Base-by-base conservation (phyloP, 2,329 filamentous ascomycete species). In the Macrophomina tecta region DNA sequence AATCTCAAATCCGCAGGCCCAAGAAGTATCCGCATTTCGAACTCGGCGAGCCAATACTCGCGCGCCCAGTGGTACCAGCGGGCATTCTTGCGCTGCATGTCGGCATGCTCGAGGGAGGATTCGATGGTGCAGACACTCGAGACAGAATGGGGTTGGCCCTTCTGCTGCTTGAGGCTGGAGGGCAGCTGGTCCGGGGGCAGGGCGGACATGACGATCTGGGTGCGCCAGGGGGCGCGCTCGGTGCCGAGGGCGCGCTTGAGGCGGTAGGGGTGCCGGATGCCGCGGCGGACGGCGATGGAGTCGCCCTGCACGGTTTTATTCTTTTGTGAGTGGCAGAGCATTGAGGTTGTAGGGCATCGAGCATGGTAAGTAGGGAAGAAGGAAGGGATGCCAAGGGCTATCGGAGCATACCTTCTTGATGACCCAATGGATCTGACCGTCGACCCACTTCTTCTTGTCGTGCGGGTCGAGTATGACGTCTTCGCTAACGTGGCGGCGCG, bases 1-100 rank as follows among this genome's bases (percentile, higher is more conserved):
- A 73, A 72, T 2, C 30, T 30, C 23, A 72, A 36, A 48, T 72
- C 70, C 4, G 69, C 71, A 5, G 71, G 67, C 9, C 71, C 71
- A 32, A 73, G 66, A n/a, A 72, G 38, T 4, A 72, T 69, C 5
- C 66, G 51, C 12, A 73, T 60, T 8, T 69, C n/a, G 53, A 69
- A 73, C 5, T 68, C 64, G 12, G 72, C 68, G 5, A 68, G 58
- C 38, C 60, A 66, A 36, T 70, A 70, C 46, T 64, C 67, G 23
- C 61, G 40, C 12, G 65, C 65, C 3, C 32, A 51, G 16, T 69
- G 62, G 69, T 71, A 72, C 64, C 69, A 71, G 32, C 65, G 66
- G 40, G 67, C 61, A 18, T 71, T 71, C 58, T 70, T 70, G 62
- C 64, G 56, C 23, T 30, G 18, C 42, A 61, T 61, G 5, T 61